Evolutionary conservation across 768 basidiomycete genomes (phyloP).

Genomic region (Kwoniella shandongensis): DNA sequence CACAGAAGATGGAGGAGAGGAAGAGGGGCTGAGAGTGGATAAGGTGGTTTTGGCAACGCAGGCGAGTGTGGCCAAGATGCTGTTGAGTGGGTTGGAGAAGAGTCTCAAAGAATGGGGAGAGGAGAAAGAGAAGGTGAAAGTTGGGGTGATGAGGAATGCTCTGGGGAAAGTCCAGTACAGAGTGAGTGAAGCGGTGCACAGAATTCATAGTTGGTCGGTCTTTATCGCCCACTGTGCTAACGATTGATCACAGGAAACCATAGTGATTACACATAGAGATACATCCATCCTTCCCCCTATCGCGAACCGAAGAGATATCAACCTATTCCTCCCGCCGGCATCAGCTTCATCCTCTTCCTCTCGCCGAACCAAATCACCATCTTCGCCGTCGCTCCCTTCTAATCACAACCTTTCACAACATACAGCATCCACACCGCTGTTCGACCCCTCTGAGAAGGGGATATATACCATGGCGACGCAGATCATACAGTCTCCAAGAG

Average conservation of each 20-base stretch:
- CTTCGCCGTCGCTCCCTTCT: not conserved
- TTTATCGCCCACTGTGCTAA: not conserved
- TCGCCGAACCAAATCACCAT: constrained; percentile 33
- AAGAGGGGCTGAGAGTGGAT: constrained; percentile 56
- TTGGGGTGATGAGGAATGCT: constrained; percentile 36
- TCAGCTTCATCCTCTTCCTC: constrained; percentile 14
- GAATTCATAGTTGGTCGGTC: not conserved
- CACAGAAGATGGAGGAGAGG: not conserved
- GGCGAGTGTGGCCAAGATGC: constrained; percentile 63
- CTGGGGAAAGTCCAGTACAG: constrained; percentile 58
- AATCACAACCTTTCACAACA: not conserved
- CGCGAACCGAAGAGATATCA: constrained; percentile 65
- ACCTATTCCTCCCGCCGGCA: constrained; percentile 58
- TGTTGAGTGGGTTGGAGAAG: constrained; percentile 56
- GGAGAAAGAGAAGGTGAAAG: constrained; percentile 11
- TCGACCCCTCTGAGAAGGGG: constrained; percentile 8
- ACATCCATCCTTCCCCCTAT: constrained; percentile 60
- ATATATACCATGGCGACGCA: constrained; percentile 74
- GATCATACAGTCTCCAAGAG: constrained; percentile 48
- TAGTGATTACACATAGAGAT: constrained; percentile 70
- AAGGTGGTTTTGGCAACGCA: constrained; percentile 74
- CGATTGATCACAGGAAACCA: constrained; percentile 6
- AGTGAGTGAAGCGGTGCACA: constrained; percentile 23
- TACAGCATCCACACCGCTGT: constrained; percentile 25
- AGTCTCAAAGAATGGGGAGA: constrained; percentile 12